Conservation (phyloP, 306 rosid species). For the Senna tora region DNA sequence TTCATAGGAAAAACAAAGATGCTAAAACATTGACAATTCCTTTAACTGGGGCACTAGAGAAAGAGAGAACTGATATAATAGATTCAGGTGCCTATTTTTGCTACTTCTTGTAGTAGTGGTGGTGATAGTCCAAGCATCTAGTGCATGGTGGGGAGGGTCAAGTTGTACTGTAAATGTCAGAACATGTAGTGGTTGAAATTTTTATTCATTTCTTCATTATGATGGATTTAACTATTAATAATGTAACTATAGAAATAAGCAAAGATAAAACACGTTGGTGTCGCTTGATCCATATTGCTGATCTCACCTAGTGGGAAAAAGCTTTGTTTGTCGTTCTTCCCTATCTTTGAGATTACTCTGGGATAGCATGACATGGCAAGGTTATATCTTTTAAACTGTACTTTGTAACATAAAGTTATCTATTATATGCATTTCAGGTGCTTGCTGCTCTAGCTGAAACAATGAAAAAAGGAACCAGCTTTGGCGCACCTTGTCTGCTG, state of each 20-base stretch:
- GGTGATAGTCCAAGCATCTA: neutral
- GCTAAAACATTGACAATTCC: neutral
- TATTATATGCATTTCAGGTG: constrained; percentile 57
- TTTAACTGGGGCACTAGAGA: neutral
- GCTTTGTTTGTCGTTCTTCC: too few species aligned
- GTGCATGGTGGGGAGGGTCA: neutral
- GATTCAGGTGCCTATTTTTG: neutral
- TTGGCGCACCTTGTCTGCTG: constrained; percentile 94
- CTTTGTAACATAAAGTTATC: neutral
- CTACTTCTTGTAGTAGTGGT: neutral
- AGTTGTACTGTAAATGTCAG: neutral
- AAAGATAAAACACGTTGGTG: too few species aligned
- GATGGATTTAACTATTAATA: too few species aligned
- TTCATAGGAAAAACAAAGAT: neutral
- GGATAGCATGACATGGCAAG: neutral
- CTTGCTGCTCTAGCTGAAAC: constrained; percentile 90
- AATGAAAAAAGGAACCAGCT: constrained; percentile 98
- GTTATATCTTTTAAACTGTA: neutral
- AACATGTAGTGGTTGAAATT: constrained; percentile 14
- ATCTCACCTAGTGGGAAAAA: too few species aligned
- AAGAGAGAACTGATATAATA: neutral
- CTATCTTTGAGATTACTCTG: constrained; percentile 4
- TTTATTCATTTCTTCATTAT: neutral
- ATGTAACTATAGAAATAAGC: too few species aligned
- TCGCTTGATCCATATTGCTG: too few species aligned